phyloP scores from a whole-genome alignment of 2,329 filamentous ascomycete species.

The Pseudogymnoascus sp. region DNA sequence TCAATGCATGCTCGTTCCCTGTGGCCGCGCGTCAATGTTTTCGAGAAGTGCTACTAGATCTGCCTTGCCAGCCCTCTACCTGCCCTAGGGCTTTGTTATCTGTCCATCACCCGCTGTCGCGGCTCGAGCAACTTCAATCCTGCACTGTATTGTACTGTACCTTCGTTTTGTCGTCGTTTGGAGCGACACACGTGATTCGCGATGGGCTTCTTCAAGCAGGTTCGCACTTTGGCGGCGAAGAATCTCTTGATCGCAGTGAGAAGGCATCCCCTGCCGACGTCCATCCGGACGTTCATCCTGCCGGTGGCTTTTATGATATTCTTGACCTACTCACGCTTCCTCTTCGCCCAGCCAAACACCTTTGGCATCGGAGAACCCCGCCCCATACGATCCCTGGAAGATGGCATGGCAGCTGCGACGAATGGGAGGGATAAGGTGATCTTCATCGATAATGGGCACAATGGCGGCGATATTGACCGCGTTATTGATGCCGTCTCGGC shows the following conservation, averaged over 20 bases:
- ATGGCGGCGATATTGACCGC: slow-evolving; percentile 60
- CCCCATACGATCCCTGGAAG: slow-evolving; percentile 54
- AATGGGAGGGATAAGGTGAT: slow-evolving; percentile 60
- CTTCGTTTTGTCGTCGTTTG: background rate
- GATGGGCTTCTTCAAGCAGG: slow-evolving; percentile 48
- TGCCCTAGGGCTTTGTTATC: background rate
- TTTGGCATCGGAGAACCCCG: slow-evolving; percentile 62
- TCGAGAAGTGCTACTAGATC: background rate
- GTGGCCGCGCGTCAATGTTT: slow-evolving; percentile 6
- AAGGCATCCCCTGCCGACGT: slow-evolving; percentile 44
- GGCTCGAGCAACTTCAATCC: background rate
- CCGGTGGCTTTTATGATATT: slow-evolving; percentile 52
- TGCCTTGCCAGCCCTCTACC: background rate
- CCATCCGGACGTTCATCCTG: slow-evolving; percentile 50
- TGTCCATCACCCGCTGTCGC: slow-evolving; percentile 1
- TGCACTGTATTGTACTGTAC: background rate
- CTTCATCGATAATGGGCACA: slow-evolving; percentile 68
- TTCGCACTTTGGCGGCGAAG: slow-evolving; percentile 50
- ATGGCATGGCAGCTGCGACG: slow-evolving; percentile 52
- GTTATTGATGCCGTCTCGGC: slow-evolving; percentile 57
- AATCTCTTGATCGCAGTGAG: slow-evolving; percentile 51
- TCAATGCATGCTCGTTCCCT: slow-evolving; percentile 34
- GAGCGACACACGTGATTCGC: background rate
- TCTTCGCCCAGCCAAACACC: slow-evolving; percentile 69
- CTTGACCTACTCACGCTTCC: slow-evolving; percentile 66